These are phyloP conservation scores for Albifimbria verrucaria DNA, from an alignment of 2,329 filamentous ascomycete species.

Conservation along the genomic window DNA sequence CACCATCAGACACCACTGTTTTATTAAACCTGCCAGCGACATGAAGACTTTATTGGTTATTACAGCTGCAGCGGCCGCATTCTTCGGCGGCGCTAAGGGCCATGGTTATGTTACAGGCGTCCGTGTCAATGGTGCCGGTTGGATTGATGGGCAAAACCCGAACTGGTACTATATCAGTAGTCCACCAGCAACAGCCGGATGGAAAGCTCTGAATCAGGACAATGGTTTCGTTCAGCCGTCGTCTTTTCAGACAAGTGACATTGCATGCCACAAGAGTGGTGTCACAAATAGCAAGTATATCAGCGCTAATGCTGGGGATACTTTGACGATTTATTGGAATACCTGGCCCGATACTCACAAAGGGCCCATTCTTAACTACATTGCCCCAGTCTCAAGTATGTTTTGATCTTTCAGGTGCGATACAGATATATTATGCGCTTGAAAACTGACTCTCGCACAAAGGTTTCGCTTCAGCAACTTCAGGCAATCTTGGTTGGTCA, in stretches of 20 bases:
- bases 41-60: too few species aligned
- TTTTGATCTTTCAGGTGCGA: neutral
- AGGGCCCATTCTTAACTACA: slow-evolving; percentile 1
- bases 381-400: neutral
- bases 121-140: neutral
- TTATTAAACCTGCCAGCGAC: too few species aligned
- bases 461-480: neutral
- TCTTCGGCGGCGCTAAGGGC: neutral
- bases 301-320: neutral
- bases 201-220: slow-evolving; percentile 1
- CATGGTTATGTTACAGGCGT: neutral
- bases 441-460: neutral
- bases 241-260: neutral
- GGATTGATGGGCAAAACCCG: neutral
- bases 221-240: neutral
- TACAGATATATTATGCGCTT: neutral
- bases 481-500: neutral
- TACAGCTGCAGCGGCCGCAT: neutral
- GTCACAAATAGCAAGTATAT: neutral
- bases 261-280: slow-evolving; percentile 1
- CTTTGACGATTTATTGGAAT: slow-evolving; percentile 1
- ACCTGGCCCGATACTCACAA: neutral
- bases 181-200: neutral
- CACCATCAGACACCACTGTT: too few species aligned
- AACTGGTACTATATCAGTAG: neutral